Percentiles rank a stretch among this genome's conserved stretches.
Conservation (phyloP, 2,329 filamentous ascomycete species). For the Claviceps capensis region DNA sequence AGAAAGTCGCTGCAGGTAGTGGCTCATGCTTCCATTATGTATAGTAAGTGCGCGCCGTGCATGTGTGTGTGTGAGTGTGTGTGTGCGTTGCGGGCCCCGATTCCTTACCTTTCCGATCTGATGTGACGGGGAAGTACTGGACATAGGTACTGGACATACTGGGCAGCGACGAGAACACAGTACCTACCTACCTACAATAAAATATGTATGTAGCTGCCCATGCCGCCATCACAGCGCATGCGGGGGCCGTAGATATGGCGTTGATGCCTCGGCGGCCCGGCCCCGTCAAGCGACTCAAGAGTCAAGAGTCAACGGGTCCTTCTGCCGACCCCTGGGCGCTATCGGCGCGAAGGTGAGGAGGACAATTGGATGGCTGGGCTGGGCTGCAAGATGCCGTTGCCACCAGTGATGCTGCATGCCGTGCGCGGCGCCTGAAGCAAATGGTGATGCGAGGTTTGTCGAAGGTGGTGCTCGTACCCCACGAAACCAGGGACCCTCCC, state of each 20-base stretch:
- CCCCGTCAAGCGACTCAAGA: not conserved
- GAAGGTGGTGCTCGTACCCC: not conserved
- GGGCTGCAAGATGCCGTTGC: slow-evolving; percentile 8
- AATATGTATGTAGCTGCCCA: not conserved
- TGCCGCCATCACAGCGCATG: slow-evolving; percentile 1
- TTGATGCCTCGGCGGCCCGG: not conserved
- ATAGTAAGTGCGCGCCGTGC: slow-evolving; percentile 10
- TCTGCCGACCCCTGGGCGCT: not conserved
- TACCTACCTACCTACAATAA: not conserved
- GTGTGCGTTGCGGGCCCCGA: too few species aligned
- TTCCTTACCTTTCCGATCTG: not conserved
- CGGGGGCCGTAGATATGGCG: not conserved
- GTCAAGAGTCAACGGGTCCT: not conserved
- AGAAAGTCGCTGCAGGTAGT: slow-evolving; percentile 21
- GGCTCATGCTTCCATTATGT: slow-evolving; percentile 35
- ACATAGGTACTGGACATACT: too few species aligned
- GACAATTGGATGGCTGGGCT: slow-evolving; percentile 7
- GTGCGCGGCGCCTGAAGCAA: not conserved
- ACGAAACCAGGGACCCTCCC: not conserved
- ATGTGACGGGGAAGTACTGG: not conserved
- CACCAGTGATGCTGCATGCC: slow-evolving; percentile 6
- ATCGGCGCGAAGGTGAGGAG: slow-evolving; percentile 8
- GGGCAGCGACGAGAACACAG: not conserved
- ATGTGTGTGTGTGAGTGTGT: too few species aligned
- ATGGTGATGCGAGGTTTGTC: not conserved